These are phyloP conservation scores for Penicillium cataractarum DNA, from an alignment of 495 filamentous ascomycete species.

Conservation along the genomic window DNA sequence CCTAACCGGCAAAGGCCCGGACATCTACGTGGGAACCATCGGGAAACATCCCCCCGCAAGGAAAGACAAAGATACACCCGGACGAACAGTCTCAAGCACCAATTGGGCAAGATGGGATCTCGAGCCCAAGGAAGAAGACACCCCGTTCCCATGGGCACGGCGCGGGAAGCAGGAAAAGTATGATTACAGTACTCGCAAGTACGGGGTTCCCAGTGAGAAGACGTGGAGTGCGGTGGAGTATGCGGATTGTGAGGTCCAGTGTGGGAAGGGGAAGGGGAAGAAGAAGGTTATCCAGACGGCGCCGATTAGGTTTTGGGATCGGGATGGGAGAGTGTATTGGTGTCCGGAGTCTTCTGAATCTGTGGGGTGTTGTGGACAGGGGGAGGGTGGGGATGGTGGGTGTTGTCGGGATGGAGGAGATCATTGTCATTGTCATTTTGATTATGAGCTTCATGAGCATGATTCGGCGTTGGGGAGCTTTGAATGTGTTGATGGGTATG, in stretches of 20 bases:
- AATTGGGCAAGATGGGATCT: conserved; percentile 33
- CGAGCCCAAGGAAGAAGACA: conserved; percentile 10
- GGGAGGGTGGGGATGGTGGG: background rate
- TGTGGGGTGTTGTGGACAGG: conserved; percentile 24
- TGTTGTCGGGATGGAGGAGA: background rate
- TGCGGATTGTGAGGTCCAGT: conserved; percentile 18
- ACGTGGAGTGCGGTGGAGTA: conserved; percentile 39
- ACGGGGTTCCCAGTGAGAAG: conserved; percentile 31
- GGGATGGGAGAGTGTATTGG: conserved; percentile 30
- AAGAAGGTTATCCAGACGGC: conserved; percentile 24
- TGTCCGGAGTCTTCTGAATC: background rate
- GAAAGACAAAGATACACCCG: background rate
- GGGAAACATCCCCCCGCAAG: background rate
- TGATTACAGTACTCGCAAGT: conserved; percentile 37
- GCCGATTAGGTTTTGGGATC: conserved; percentile 37
- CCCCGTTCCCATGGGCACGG: conserved; percentile 20
- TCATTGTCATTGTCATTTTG: background rate
- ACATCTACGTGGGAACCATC: conserved; percentile 45
- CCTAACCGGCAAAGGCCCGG: conserved; percentile 45
- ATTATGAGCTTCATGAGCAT: background rate
- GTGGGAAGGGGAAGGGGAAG: conserved; percentile 7
- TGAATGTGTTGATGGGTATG: background rate
- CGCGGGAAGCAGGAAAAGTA: conserved; percentile 25
- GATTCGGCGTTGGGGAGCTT: background rate
- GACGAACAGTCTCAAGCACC: conserved; percentile 1